These are phyloP conservation scores for Cryptosporidium meleagridis DNA, from an alignment of 169 alveolate species.

Conservation along the genomic window DNA sequence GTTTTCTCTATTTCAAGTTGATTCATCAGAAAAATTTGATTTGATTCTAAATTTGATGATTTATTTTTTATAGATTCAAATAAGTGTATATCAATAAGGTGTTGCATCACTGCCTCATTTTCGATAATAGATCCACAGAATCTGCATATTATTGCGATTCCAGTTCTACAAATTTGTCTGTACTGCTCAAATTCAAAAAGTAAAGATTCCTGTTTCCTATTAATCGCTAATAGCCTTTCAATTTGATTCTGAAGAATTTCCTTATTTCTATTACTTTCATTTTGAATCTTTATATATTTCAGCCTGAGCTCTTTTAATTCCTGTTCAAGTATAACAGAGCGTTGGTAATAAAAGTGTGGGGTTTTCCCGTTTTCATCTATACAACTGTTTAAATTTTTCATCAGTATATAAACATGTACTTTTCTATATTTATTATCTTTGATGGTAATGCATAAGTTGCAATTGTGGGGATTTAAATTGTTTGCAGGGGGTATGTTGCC, in stretches of 20 bases:
- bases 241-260: constrained; percentile 58
- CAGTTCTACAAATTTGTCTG: constrained; percentile 61
- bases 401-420: background rate
- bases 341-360: constrained; percentile 63
- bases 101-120: constrained; percentile 54
- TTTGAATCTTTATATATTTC: background rate
- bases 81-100: constrained; percentile 29
- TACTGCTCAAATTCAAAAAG: constrained; percentile 64
- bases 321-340: constrained; percentile 54
- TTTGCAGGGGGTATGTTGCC: constrained; percentile 36
- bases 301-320: constrained; percentile 26
- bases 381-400: background rate
- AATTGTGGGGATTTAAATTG: constrained; percentile 22
- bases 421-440: constrained; percentile 1
- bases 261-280: constrained; percentile 44
- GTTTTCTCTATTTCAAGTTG: constrained; percentile 16
- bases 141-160: constrained; percentile 64
- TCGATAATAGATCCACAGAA: constrained; percentile 46
- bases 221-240: background rate
- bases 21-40: background rate
- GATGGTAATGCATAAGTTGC: constrained; percentile 23
- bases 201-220: constrained; percentile 23
- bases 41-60: constrained; percentile 14
- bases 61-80: background rate
- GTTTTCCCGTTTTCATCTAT: constrained; percentile 30